Conservation (phyloP, 495 filamentous ascomycete species). For the Glonium stellatum region DNA sequence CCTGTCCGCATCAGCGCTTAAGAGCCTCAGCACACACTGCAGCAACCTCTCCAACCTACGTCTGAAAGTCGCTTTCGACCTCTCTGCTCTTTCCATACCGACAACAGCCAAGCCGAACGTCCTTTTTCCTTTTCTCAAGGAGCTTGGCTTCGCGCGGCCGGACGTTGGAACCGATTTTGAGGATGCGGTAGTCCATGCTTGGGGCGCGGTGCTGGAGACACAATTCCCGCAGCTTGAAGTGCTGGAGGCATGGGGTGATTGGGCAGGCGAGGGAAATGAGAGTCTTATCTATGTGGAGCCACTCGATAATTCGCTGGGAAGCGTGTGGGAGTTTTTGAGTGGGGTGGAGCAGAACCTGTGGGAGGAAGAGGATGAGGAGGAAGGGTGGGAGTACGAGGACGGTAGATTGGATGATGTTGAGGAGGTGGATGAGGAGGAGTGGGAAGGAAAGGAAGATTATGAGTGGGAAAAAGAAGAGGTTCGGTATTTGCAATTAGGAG, state of each 20-base stretch:
- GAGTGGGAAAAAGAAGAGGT: too few relatives aligned
- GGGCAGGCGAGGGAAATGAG: conserved; percentile 13
- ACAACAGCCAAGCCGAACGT: not conserved
- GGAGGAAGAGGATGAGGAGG: not conserved
- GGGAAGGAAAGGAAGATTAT: too few relatives aligned
- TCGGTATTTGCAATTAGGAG: too few relatives aligned
- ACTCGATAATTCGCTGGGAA: conserved; percentile 17
- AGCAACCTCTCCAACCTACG: not conserved
- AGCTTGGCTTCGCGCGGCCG: not conserved
- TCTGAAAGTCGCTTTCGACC: not conserved
- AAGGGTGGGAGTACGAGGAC: not conserved
- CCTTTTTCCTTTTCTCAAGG: not conserved
- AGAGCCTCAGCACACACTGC: conserved; percentile 9
- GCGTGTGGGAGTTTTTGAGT: conserved; percentile 23
- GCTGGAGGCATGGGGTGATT: conserved; percentile 11
- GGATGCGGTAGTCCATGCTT: not conserved
- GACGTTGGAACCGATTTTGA: not conserved
- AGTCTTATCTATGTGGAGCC: conserved; percentile 23
- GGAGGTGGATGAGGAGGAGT: not conserved
- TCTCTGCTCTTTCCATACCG: not conserved
- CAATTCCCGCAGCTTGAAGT: conserved; percentile 18
- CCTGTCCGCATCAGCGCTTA: conserved; percentile 7
- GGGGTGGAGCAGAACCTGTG: conserved; percentile 16
- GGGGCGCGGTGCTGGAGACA: not conserved
- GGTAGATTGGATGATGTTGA: not conserved